Percentiles rank a stretch among this genome's conserved stretches.
These are phyloP conservation scores for Colletotrichum tabaci DNA, from an alignment of 2,329 filamentous ascomycete genomes.

Conservation along the genomic window DNA sequence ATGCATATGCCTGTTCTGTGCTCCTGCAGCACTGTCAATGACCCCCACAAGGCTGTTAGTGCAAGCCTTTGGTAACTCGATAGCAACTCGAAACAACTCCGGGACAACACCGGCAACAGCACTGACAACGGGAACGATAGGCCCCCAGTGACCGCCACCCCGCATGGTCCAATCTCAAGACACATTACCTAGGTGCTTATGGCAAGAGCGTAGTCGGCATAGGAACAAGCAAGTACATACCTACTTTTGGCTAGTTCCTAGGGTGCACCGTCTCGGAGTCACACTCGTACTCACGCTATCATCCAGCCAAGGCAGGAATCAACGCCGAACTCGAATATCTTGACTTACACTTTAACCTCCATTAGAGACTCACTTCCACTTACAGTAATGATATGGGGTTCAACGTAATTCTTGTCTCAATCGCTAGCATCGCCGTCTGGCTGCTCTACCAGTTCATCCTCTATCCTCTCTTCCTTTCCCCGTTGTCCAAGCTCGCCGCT, in stretches of 20 bases:
- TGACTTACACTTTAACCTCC: not conserved
- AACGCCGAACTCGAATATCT: not conserved
- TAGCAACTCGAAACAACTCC: conserved; percentile 9
- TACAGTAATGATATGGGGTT: conserved; percentile 12
- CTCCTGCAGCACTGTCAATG: conserved; percentile 2
- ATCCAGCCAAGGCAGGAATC: not conserved
- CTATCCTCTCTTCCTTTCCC: conserved; percentile 46
- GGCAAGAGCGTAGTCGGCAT: not conserved
- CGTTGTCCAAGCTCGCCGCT: conserved; percentile 44
- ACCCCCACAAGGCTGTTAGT: conserved; percentile 34
- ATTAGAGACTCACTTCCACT: not conserved
- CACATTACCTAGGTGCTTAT: not conserved
- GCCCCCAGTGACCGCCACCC: not conserved
- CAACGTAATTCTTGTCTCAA: not conserved
- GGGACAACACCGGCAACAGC: conserved; percentile 4
- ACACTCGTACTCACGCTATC: not conserved
- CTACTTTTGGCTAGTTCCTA: not conserved
- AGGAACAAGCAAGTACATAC: not conserved
- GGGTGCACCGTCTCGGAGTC: not conserved
- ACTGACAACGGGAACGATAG: not conserved
- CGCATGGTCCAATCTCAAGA: not conserved
- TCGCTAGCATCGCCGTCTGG: conserved; percentile 5
- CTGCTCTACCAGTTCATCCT: conserved; percentile 26
- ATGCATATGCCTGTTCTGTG: conserved; percentile 17
- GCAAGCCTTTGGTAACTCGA: conserved; percentile 17